These are phyloP conservation scores for Pistacia atlantica DNA, from an alignment of 345 rosid species.

Conservation along the genomic window DNA sequence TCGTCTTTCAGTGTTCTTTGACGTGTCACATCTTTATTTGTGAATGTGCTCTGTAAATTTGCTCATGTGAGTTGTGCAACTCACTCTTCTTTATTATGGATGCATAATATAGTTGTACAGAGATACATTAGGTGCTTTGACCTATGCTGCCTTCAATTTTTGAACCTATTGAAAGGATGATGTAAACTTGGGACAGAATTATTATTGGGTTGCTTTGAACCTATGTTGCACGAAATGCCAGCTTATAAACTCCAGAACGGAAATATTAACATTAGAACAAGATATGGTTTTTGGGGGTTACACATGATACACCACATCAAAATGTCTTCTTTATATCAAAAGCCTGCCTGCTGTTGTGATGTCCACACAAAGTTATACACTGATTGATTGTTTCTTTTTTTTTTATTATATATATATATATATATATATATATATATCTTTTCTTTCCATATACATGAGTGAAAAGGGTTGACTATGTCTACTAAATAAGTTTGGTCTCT, in stretches of 20 bases:
- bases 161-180: background rate
- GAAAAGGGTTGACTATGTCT: slow-evolving; percentile 15
- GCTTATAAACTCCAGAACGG: background rate
- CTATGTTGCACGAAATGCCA: background rate
- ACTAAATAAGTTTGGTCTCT: slow-evolving; percentile 23
- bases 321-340: background rate
- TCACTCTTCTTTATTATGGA: background rate
- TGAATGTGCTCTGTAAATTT: too few species aligned
- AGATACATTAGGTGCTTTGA: background rate
- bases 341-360: background rate
- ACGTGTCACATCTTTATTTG: too few species aligned
- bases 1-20: background rate
- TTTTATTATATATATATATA: background rate
- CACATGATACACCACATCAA: background rate
- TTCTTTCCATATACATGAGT: slow-evolving; percentile 23
- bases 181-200: background rate
- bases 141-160: background rate
- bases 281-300: background rate
- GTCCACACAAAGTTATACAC: background rate
- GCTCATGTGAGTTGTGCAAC: background rate
- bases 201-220: background rate
- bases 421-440: too few species aligned
- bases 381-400: background rate
- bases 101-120: background rate
- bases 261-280: background rate